Base-by-base conservation (phyloP, 2,329 filamentous ascomycete species). In the Alternaria brassicae region DNA sequence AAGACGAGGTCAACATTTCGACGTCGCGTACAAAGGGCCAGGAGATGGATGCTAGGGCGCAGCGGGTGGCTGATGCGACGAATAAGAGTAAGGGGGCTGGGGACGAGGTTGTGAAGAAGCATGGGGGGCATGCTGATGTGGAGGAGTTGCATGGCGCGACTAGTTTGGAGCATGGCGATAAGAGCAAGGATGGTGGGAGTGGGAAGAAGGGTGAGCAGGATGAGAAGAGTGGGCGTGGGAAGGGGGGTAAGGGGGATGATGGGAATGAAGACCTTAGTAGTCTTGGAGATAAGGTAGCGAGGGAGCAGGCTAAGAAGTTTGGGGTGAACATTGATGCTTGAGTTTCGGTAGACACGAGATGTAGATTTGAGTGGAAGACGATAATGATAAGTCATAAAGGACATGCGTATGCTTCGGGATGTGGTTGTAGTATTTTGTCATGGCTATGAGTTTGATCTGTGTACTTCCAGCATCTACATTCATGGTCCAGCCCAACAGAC, bases 251-350 rank as follows among this genome's bases (percentile, higher is more conserved):
- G 40, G 6, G 25, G 1, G 17, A 23, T 13, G 41, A 27, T n/a
- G 47, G 36, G n/a, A n/a, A n/a, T 25, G 48, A n/a, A 23, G 34
- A 45, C 4, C 25, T 23, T 13, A 30, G 34, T 13, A 30, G 34
- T 8, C 32, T 56, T 19, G 57, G 42, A 4, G 61, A 63, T 8
- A 40, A 56, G 47, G 19, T 61, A 7, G 50, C 57, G 19, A 53
- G 64, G 36, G 42, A 59, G 13, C 61, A 60, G 41, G 64, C 64
- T n/a, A 60, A 62, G 52, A 66, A 66, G 36, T 63, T 61, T 34
- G 60, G 60, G 4, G 62, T 61, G 15, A 62, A 65, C 32, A 45
- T 66, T n/a, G 56, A 54, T 9, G 34, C 40, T 15, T 50, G 17
- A 32, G 19, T 30, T 23, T 47, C 1, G 17, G 34, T 12, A 4